A percentile compares a stretch with the other conserved stretches of the same genome.
These are phyloP conservation scores for Diplodia sapinea DNA, from an alignment of 2,329 filamentous ascomycete genomes.

Conservation along the genomic window DNA sequence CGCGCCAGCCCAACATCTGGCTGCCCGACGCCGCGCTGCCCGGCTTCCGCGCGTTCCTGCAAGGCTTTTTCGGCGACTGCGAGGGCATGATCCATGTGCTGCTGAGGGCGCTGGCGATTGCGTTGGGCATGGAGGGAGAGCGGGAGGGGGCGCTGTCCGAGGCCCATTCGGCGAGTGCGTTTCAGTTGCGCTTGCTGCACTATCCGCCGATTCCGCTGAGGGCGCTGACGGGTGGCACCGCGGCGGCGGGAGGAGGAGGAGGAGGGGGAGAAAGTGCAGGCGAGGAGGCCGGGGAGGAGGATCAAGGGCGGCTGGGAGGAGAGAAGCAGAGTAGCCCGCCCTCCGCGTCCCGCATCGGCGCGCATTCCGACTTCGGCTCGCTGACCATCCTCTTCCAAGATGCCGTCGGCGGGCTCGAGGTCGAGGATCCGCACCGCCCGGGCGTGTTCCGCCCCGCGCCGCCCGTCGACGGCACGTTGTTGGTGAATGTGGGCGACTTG, in stretches of 20 bases:
- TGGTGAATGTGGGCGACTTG: slow-evolving; percentile 51
- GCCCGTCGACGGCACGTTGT: slow-evolving; percentile 42
- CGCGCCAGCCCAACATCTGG: slow-evolving; percentile 50
- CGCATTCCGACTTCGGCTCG: slow-evolving; percentile 52
- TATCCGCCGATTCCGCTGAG: slow-evolving; percentile 45
- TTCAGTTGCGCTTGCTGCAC: slow-evolving; percentile 48
- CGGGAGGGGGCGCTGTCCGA: slow-evolving; percentile 33
- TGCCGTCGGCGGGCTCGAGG: slow-evolving; percentile 48
- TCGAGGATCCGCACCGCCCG: slow-evolving; percentile 41
- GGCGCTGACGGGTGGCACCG: slow-evolving; percentile 35
- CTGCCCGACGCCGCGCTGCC: slow-evolving; percentile 46
- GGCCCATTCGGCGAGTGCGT: slow-evolving; percentile 38
- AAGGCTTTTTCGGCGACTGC: slow-evolving; percentile 38
- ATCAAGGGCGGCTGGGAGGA: not conserved
- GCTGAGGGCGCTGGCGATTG: slow-evolving; percentile 39
- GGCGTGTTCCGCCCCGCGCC: slow-evolving; percentile 42
- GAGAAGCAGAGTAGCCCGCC: not conserved
- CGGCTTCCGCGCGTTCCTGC: slow-evolving; percentile 44
- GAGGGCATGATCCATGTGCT: slow-evolving; percentile 36
- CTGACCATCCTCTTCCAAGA: slow-evolving; percentile 53
- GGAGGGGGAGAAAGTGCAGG: too few species aligned
- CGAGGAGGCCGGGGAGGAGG: not conserved
- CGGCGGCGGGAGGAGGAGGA: not conserved
- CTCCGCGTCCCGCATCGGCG: slow-evolving; percentile 45
- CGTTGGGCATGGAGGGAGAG: slow-evolving; percentile 35